Conservation (phyloP, 805 yeast species). For the Nakazawaea ambrosiae region DNA sequence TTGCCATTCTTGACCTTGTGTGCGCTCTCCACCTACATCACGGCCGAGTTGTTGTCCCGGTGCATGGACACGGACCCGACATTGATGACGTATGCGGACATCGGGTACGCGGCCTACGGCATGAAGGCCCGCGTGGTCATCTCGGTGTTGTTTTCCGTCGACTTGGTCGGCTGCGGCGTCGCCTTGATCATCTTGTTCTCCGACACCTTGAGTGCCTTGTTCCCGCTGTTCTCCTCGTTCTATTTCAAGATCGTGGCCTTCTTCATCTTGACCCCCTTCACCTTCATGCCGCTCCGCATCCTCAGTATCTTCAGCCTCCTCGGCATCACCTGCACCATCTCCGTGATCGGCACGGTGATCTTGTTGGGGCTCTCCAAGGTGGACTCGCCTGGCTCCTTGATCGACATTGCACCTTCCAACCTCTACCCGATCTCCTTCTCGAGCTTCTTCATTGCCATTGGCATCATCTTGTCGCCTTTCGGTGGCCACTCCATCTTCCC, state of each 20-base stretch:
- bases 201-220: slow-evolving; percentile 71
- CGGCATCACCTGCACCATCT: slow-evolving; percentile 50
- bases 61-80: slow-evolving; percentile 79
- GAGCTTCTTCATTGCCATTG: slow-evolving; percentile 43
- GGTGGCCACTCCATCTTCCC: slow-evolving; percentile 86
- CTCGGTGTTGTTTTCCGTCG: slow-evolving; percentile 68
- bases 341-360: slow-evolving; percentile 38
- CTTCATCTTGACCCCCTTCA: slow-evolving; percentile 70
- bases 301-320: slow-evolving; percentile 47
- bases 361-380: slow-evolving; percentile 38
- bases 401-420: slow-evolving; percentile 36
- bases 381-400: slow-evolving; percentile 47
- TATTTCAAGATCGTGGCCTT: slow-evolving; percentile 64
- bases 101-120: slow-evolving; percentile 84
- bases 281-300: slow-evolving; percentile 52
- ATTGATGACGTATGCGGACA: slow-evolving; percentile 80
- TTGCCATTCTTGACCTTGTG: slow-evolving; percentile 47
- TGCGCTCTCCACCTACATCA: slow-evolving; percentile 65
- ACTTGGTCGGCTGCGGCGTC: slow-evolving; percentile 75
- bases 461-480: slow-evolving; percentile 70
- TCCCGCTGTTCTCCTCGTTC: slow-evolving; percentile 43
- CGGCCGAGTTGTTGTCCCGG: slow-evolving; percentile 66
- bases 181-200: slow-evolving; percentile 77
- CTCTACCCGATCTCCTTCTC: slow-evolving; percentile 31
- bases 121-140: slow-evolving; percentile 65